These are phyloP conservation scores for Hypoxylon cercidicola DNA, from an alignment of 495 filamentous ascomycete species.

Conservation along the genomic window DNA sequence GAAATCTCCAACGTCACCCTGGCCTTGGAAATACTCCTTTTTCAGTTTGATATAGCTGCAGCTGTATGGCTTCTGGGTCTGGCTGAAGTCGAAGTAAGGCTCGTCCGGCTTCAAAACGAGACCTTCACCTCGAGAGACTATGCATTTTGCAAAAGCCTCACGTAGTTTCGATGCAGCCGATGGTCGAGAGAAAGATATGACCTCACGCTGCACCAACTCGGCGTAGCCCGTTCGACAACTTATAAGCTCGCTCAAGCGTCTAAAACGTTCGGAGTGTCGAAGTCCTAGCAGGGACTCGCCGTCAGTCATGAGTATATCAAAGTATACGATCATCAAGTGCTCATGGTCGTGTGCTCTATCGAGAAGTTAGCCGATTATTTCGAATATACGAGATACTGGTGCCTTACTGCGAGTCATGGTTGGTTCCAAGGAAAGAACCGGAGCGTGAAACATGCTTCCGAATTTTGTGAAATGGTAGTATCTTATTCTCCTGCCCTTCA, in stretches of 20 bases:
- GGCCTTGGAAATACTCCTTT: constrained; percentile 84
- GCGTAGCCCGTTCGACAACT: constrained; percentile 66
- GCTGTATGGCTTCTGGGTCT: constrained; percentile 45
- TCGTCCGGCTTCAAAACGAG: constrained; percentile 84
- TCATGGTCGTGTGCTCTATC: constrained; percentile 71
- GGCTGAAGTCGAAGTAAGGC: constrained; percentile 73
- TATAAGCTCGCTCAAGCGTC: constrained; percentile 67
- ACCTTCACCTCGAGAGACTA: constrained; percentile 75
- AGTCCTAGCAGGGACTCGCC: constrained; percentile 69
- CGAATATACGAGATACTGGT: neutral
- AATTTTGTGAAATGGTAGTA: constrained; percentile 80
- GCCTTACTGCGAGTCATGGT: constrained; percentile 74
- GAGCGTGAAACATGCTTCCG: constrained; percentile 81
- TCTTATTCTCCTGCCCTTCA: constrained; percentile 54
- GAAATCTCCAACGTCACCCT: constrained; percentile 86
- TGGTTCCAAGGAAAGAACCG: constrained; percentile 73
- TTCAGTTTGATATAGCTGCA: constrained; percentile 84
- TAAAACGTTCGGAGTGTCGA: constrained; percentile 69
- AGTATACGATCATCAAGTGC: constrained; percentile 86
- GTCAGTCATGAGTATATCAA: constrained; percentile 79
- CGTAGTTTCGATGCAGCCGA: constrained; percentile 62
- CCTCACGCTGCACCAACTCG: constrained; percentile 67
- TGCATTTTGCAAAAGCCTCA: constrained; percentile 70
- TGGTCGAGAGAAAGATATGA: constrained; percentile 68
- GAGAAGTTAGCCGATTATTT: constrained; percentile 27